phyloP scores from a whole-genome alignment of 1,284 basidiomycete species.

The Fistulinella cinereoalba region DNA sequence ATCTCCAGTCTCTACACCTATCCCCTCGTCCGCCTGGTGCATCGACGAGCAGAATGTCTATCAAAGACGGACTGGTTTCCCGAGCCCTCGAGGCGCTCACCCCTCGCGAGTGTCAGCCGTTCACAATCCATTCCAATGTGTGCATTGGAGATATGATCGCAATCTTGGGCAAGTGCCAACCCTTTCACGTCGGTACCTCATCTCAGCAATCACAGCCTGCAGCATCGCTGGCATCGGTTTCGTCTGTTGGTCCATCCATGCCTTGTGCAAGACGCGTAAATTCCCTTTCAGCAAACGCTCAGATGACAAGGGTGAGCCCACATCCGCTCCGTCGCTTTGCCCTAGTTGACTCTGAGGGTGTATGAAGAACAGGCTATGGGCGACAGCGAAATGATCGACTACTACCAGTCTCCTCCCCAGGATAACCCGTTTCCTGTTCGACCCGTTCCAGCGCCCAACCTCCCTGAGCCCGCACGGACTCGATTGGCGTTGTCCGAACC shows the following conservation, averaged over 20 bases:
- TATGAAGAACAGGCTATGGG: too few species aligned
- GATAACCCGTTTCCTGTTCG: constrained; percentile 7
- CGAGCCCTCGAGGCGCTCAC: neutral
- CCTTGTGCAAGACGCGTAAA: constrained; percentile 19
- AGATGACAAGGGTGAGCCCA: constrained; percentile 1
- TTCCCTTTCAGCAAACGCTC: constrained; percentile 9
- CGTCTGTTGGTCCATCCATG: constrained; percentile 20
- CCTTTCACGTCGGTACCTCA: neutral
- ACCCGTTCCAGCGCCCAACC: constrained; percentile 3
- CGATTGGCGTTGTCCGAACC: constrained; percentile 3
- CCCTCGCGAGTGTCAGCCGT: constrained; percentile 13
- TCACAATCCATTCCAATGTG: constrained; percentile 9
- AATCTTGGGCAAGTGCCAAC: constrained; percentile 16
- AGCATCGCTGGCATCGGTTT: constrained; percentile 20
- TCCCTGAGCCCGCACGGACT: constrained; percentile 4
- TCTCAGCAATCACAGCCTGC: constrained; percentile 10
- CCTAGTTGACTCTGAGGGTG: too few species aligned
- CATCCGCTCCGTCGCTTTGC: neutral
- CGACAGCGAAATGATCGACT: constrained; percentile 1
- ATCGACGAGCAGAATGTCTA: constrained; percentile 7
- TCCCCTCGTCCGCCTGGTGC: neutral
- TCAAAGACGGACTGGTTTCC: neutral
- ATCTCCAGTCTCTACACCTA: neutral
- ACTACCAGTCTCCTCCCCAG: neutral
- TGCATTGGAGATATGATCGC: constrained; percentile 25